Evolutionary conservation across 2,329 filamentous ascomycete genomes (phyloP), one percentile per base, ranked within the genome.

Genomic region (Xenosphaeropsis pyriputrescens): DNA sequence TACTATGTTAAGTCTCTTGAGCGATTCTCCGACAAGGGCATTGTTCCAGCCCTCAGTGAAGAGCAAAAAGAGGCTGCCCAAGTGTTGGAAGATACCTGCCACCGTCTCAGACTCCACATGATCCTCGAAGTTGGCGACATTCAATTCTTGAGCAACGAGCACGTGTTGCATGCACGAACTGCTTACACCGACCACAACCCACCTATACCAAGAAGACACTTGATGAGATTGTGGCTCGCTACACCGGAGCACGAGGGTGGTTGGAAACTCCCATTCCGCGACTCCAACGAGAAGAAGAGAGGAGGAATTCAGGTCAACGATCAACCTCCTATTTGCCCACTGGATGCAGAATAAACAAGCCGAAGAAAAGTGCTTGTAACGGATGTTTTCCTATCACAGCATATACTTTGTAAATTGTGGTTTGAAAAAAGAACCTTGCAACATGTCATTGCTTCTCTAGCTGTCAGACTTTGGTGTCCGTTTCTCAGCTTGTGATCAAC

Each of bases 271-370:
- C 85, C 85, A 1, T 89, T 88, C 61, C 77, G 75, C 49, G 86
- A 93, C 57, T 80, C 72, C 39, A 64, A 72, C 39, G 80, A 91
- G 67, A 84, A 83, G 71, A 93, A 93, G 72, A 69, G 86, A 14
- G 85, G 85, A 6, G 86, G 85, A 0, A 84, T 93, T 46, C 86
- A 93, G 62, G 85, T 94, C 2, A 73, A 93, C 57, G 74, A 93
- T 55, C 82, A 70, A 18, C 64, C 79, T 7, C 85, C 85, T 1
- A 72, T 77, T 36, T 82, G 79, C 32, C 78, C 79, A 8, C 61
- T 86, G 35, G 83, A 89, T 62, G 84, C 81, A 0, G 84, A 89
- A 57, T 89, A 72, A 30, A 30, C 12, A 19, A 26, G 22, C 22
- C 8, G 12, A 26, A 14, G 7, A 29, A 17, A 3, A 16, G 17